Evolutionary conservation across 257 asterid genomes (phyloP), one percentile per base, ranked within the genome.

Genomic region (Cordia subcordata): DNA sequence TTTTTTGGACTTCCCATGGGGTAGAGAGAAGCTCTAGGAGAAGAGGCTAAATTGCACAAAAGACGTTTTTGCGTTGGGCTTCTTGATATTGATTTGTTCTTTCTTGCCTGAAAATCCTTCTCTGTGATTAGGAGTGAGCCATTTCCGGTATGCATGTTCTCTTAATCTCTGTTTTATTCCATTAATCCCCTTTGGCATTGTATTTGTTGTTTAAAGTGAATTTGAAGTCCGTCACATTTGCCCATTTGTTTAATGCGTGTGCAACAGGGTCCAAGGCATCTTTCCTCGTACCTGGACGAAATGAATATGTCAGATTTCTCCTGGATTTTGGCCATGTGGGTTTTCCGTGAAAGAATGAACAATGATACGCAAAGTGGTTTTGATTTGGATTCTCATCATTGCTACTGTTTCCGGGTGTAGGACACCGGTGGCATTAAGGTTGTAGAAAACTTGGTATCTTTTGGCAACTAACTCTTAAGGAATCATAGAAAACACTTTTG

Each of bases 151-250:
- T n/a, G n/a, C n/a, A n/a, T n/a, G n/a, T n/a, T n/a, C n/a, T n/a
- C n/a, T n/a, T n/a, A n/a, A n/a, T n/a, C n/a, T n/a, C n/a, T n/a
- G 5, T 72, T 67, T 0, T 59, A 49, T 1, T 78, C 77, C 33
- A 78, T 9, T 4, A 58, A 10, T 58, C 55, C 0, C 5, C 70
- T 1, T 66, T 66, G 18, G n/a, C n/a, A n/a, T n/a, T n/a, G n/a
- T n/a, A n/a, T n/a, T n/a, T n/a, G n/a, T n/a, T n/a, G n/a, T n/a
- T n/a, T n/a, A 60, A 64, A 1, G 12, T 23, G 57, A 75, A 75
- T 4, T 1, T 57, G 16, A 75, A 62, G 13, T 55, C 39, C 10
- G 73, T 4, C 1, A 45, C 61, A 15, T 9, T 0, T 1, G 60
- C 59, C 81, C 81, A 75, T 5, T 64, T 8, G 1, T 13, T 6